Evolutionary conservation across 257 asterid genomes (phyloP).

Genomic region (Solanum phureja): DNA sequence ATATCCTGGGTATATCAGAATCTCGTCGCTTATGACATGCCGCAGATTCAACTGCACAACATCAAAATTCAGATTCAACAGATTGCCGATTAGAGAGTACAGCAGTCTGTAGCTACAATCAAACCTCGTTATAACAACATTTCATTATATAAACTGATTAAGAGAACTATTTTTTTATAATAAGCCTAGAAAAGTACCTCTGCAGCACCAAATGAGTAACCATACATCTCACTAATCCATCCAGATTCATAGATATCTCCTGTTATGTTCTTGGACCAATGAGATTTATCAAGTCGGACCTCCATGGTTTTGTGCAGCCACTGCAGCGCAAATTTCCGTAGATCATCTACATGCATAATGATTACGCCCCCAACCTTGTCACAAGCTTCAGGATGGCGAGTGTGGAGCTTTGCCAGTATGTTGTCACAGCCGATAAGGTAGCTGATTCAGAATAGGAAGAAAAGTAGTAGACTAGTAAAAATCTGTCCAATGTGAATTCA

Average conservation of each 20-base stretch:
- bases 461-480: neutral
- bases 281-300: constrained; percentile 81
- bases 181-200: constrained; percentile 44
- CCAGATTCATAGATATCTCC: constrained; percentile 96
- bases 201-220: constrained; percentile 96
- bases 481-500: neutral
- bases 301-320: constrained; percentile 98
- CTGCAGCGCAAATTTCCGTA: constrained; percentile 61
- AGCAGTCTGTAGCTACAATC: neutral
- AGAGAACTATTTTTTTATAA: neutral
- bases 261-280: constrained; percentile 74
- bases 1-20: no score
- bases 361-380: constrained; percentile 97
- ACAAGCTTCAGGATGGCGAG: constrained; percentile 77
- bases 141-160: neutral
- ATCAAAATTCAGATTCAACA: no score
- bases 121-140: neutral
- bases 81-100: no score
- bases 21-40: no score
- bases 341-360: constrained; percentile 76
- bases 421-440: constrained; percentile 96
- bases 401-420: constrained; percentile 80
- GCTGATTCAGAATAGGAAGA: constrained; percentile 24
- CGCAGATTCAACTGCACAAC: no score
- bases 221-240: constrained; percentile 99